Base-by-base conservation (phyloP, 2,329 filamentous ascomycete genomes). In the Venturia asperata region DNA sequence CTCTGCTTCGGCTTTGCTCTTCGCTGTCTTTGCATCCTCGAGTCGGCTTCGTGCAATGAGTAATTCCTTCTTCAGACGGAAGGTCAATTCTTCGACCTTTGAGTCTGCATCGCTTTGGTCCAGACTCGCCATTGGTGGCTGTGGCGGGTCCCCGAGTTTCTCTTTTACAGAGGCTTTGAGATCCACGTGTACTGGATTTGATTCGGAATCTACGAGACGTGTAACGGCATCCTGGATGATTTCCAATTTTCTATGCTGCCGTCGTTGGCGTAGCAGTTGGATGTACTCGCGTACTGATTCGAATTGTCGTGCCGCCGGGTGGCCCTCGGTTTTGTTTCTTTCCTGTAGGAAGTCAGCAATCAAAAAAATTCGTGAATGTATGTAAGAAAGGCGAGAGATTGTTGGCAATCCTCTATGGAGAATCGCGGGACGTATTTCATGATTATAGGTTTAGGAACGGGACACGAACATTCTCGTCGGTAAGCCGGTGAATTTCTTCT, bases 171-270 rank as follows among this genome's bases (percentile, higher is more conserved):
- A 65, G 24, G 66, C 66, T 52, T 70, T 71, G 1, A 72, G 70
- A 62, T 75, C 73, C 19, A 69, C 68, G 17, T 67, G 65, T 1
- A 67, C 64, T 21, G 67, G 67, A 19, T 74, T 73, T 5, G 79
- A 72, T 60, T 78, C 75, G 34, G 70, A 68, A 63, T 69, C 70
- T n/a, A 74, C 62, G 19, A 77, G 43, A 49, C 72, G 74, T 24
- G 78, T 75, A 6, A 82, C 68, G 58, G 79, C 77, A 30, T 77
- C 74, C 62, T 80, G 76, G 41, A 82, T 78, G 21, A 81, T 74
- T 62, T 79, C 76, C 2, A 82, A 71, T 66, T 80, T 80, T 61
- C 74, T 73, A 67, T 77, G 74, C n/a, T 75, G 76, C 19, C 76
- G 75, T 43, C 78, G 78, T 66, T 80, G 77, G 47, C 75, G 78